Evolutionary conservation across 495 filamentous ascomycete genomes (phyloP).

Genomic region (Chaetomium fimeti): DNA sequence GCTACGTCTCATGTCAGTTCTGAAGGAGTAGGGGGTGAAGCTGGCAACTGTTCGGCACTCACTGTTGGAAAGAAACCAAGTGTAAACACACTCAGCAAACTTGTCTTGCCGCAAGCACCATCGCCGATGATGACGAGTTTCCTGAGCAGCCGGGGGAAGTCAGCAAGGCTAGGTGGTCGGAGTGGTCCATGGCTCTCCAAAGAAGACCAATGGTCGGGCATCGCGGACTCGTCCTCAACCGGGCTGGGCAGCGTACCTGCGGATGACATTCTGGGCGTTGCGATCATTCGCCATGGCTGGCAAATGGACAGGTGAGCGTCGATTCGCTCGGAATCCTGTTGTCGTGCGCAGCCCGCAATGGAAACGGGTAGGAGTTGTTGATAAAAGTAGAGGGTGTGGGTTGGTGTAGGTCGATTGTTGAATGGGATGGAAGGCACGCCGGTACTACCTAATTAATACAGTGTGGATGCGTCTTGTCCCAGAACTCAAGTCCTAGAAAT

Average conservation of each 20-base stretch:
- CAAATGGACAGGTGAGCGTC: conserved; percentile 22
- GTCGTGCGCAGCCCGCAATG: conserved; percentile 17
- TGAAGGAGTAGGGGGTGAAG: not conserved
- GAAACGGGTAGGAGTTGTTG: not conserved
- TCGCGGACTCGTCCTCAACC: not conserved
- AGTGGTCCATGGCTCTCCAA: conserved; percentile 5
- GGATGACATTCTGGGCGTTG: conserved; percentile 37
- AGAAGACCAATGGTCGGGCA: not conserved
- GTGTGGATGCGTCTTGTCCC: conserved; percentile 15
- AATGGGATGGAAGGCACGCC: not conserved
- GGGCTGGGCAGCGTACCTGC: conserved; percentile 31
- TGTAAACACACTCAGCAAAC: conserved; percentile 95
- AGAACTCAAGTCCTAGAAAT: conserved; percentile 25
- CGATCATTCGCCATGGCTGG: conserved; percentile 33
- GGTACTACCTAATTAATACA: conserved; percentile 9
- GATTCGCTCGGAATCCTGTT: conserved; percentile 22
- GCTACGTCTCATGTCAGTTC: conserved; percentile 45
- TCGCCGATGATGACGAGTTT: conserved; percentile 99
- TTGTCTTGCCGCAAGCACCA: conserved; percentile 97
- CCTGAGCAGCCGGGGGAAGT: conserved; percentile 47
- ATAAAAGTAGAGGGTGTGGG: not conserved
- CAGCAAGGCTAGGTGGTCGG: conserved; percentile 10
- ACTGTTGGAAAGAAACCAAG: conserved; percentile 98
- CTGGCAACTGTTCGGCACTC: conserved; percentile 42
- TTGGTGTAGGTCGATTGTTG: not conserved